A percentile compares a stretch with the other conserved stretches of the same genome.
These are phyloP conservation scores for Glarea lozoyensis DNA, from an alignment of 495 filamentous ascomycete genomes.

Conservation along the genomic window DNA sequence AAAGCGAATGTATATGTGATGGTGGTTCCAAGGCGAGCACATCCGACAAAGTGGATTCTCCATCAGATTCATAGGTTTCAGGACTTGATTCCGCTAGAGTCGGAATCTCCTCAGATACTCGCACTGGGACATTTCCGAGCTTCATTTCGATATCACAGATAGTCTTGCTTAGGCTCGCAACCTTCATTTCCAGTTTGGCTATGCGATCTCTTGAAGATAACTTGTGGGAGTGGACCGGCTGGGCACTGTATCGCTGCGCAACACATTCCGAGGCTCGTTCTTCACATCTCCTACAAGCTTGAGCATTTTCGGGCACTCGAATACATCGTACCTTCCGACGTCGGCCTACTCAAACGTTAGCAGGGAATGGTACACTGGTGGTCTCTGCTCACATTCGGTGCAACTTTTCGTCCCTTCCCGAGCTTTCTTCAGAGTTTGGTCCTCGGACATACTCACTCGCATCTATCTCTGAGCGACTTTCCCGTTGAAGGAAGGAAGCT, in stretches of 20 bases:
- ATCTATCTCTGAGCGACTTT: neutral
- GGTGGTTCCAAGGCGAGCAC: constrained; percentile 1
- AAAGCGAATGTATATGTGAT: constrained; percentile 12
- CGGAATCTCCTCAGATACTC: neutral
- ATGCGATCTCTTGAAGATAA: constrained; percentile 10
- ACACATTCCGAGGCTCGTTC: constrained; percentile 8
- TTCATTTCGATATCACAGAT: constrained; percentile 9
- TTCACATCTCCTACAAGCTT: constrained; percentile 8
- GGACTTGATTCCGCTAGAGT: neutral
- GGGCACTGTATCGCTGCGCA: constrained; percentile 5
- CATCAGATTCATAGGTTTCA: constrained; percentile 5
- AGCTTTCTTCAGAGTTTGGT: constrained; percentile 5
- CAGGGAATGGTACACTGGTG: neutral
- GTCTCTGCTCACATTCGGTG: constrained; percentile 8
- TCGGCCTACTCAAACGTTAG: constrained; percentile 7
- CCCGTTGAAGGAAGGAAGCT: neutral
- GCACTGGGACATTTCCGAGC: constrained; percentile 4
- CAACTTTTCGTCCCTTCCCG: constrained; percentile 11
- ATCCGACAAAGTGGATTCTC: constrained; percentile 5
- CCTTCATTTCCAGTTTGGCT: constrained; percentile 9
- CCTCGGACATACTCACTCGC: constrained; percentile 1
- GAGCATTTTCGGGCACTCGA: constrained; percentile 3
- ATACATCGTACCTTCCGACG: constrained; percentile 11
- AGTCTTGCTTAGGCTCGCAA: constrained; percentile 10
- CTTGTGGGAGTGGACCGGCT: neutral